These are phyloP conservation scores for Fonsecaea nubica DNA, from an alignment of 2,329 filamentous ascomycete species.

Conservation along the genomic window DNA sequence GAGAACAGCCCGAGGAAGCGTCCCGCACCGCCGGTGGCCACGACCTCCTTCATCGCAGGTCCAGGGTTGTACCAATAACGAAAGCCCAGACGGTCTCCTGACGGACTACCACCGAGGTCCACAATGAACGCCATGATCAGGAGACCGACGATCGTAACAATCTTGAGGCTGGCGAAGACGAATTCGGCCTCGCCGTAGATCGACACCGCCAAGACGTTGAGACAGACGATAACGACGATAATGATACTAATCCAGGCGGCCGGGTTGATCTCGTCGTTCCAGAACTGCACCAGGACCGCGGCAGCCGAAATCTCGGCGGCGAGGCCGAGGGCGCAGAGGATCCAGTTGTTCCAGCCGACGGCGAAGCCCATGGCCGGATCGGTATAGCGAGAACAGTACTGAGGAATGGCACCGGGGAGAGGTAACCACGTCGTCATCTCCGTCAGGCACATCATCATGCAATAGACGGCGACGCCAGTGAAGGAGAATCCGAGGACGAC, in stretches of 20 bases:
- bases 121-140: conserved; percentile 57
- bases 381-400: conserved; percentile 50
- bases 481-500: conserved; percentile 46
- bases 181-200: conserved; percentile 62
- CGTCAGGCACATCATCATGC: conserved; percentile 46
- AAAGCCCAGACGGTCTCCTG: conserved; percentile 58
- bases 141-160: conserved; percentile 58
- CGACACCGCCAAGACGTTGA: conserved; percentile 53
- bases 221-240: conserved; percentile 39
- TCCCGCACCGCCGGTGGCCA: conserved; percentile 56
- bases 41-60: conserved; percentile 65
- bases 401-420: conserved; percentile 57
- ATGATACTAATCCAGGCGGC: conserved; percentile 57
- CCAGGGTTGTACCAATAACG: conserved; percentile 59
- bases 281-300: conserved; percentile 54
- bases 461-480: conserved; percentile 38
- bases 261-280: conserved; percentile 43
- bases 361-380: conserved; percentile 58
- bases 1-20: conserved; percentile 49
- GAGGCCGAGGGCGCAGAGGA: conserved; percentile 55
- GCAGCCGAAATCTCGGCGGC: conserved; percentile 56
- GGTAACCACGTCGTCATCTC: conserved; percentile 59
- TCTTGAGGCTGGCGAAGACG: conserved; percentile 58
- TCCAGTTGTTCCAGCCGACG: conserved; percentile 56
- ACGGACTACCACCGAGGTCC: conserved; percentile 56